Evolutionary conservation across 768 basidiomycete genomes (phyloP).

Genomic region (Suillus discolor): DNA sequence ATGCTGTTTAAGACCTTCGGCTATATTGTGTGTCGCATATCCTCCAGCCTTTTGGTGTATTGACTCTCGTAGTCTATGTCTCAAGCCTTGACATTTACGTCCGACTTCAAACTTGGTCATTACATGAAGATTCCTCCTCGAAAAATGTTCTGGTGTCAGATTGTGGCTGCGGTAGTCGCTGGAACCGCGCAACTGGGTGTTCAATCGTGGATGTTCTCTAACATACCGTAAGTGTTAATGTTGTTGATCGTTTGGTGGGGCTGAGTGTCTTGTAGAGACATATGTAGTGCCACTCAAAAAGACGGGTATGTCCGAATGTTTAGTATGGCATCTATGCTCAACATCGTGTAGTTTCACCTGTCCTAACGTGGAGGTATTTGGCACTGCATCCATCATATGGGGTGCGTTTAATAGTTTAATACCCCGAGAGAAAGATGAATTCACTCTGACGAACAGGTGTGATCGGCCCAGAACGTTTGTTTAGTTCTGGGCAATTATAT

Average conservation of each 20-base stretch:
- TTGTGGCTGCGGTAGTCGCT: slow-evolving; percentile 66
- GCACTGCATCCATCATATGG: slow-evolving; percentile 58
- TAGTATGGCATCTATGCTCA: not conserved
- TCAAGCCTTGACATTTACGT: slow-evolving; percentile 63
- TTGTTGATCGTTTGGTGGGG: not conserved
- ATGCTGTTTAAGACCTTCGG: slow-evolving; percentile 90
- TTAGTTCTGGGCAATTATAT: slow-evolving; percentile 58
- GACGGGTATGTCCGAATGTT: slow-evolving; percentile 30
- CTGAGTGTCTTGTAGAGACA: slow-evolving; percentile 35
- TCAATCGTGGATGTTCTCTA: slow-evolving; percentile 69
- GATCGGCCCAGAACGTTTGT: slow-evolving; percentile 63
- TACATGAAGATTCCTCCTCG: slow-evolving; percentile 66
- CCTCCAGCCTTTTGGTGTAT: slow-evolving; percentile 17
- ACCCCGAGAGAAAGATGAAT: slow-evolving; percentile 9
- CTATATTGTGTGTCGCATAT: slow-evolving; percentile 48
- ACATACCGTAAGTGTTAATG: slow-evolving; percentile 49
- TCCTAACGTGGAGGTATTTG: slow-evolving; percentile 53
- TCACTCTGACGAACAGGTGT: slow-evolving; percentile 49
- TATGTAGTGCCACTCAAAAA: slow-evolving; percentile 48
- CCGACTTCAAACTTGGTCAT: slow-evolving; percentile 81
- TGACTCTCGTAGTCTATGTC: slow-evolving; percentile 29
- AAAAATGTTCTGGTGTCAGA: slow-evolving; percentile 71
- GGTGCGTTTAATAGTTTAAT: slow-evolving; percentile 20
- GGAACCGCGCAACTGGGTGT: slow-evolving; percentile 77
- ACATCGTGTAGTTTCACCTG: slow-evolving; percentile 45